Evolutionary conservation across 192 early-diverging fungal genomes (phyloP).

Genomic region (Pilaira anomala): DNA sequence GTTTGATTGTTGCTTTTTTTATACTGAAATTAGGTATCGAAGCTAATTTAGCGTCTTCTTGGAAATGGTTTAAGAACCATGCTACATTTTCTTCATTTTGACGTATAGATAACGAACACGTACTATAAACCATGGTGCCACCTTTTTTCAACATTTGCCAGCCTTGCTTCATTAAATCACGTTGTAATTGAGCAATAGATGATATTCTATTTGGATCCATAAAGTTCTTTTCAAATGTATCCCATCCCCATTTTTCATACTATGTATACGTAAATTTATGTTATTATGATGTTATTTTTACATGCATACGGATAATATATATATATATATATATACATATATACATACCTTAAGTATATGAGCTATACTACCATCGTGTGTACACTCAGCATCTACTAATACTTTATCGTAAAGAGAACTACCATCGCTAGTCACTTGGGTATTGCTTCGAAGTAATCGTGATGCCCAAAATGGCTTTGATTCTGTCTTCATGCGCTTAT

Average conservation of each 20-base stretch:
- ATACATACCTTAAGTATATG: conserved; percentile 62
- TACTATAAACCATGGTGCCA: conserved; percentile 87
- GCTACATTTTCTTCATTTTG: conserved; percentile 88
- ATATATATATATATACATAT: too few species aligned
- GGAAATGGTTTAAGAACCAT: conserved; percentile 64
- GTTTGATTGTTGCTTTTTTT: conserved; percentile 24
- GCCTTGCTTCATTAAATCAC: conserved; percentile 69
- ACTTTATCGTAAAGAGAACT: conserved; percentile 65
- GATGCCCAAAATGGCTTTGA: conserved; percentile 74
- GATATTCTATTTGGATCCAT: conserved; percentile 58
- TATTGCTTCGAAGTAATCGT: conserved; percentile 59
- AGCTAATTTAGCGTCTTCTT: conserved; percentile 54
- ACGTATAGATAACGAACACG: conserved; percentile 66
- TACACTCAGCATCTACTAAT: conserved; percentile 69
- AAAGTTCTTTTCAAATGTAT: conserved; percentile 74
- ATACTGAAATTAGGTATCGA: conserved; percentile 42
- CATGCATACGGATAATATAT: too few species aligned
- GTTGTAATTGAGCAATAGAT: conserved; percentile 61
- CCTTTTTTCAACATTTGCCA: conserved; percentile 69
- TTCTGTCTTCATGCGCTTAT: not conserved
- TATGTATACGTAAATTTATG: conserved; percentile 37
- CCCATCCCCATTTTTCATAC: conserved; percentile 80
- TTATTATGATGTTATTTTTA: too few species aligned
- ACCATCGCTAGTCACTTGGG: conserved; percentile 64
- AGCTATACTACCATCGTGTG: conserved; percentile 88